These are phyloP conservation scores for Calonectria pteridis DNA, from an alignment of 2,329 filamentous ascomycete genomes.

Conservation along the genomic window DNA sequence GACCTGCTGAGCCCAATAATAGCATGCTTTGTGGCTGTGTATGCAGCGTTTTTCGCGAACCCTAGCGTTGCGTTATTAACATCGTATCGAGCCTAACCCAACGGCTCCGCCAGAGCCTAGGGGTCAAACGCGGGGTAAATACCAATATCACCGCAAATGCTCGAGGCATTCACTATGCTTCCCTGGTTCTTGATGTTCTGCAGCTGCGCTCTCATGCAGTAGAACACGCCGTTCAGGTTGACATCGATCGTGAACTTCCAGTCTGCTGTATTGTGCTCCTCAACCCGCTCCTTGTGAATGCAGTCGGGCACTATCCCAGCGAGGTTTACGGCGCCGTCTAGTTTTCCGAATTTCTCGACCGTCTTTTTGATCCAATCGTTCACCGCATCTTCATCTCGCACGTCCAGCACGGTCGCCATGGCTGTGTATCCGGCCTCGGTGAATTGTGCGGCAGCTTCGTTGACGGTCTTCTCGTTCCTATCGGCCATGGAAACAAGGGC, in stretches of 20 bases:
- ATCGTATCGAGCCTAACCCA: background rate
- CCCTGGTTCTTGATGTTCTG: background rate
- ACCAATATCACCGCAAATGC: background rate
- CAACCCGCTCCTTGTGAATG: background rate
- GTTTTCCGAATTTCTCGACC: background rate
- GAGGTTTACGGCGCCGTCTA: background rate
- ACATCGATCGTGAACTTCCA: background rate
- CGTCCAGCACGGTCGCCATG: background rate
- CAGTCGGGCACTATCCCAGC: background rate
- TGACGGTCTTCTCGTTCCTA: constrained; percentile 29
- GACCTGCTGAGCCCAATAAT: background rate
- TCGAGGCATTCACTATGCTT: background rate
- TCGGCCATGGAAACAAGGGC: constrained; percentile 34
- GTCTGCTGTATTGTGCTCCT: background rate
- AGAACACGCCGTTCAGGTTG: background rate
- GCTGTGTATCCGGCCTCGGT: background rate
- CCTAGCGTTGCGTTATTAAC: background rate
- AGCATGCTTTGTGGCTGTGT: background rate
- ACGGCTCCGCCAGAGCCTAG: background rate
- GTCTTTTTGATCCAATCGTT: background rate
- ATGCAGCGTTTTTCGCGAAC: constrained; percentile 1
- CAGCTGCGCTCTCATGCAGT: constrained; percentile 2
- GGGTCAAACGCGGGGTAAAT: background rate
- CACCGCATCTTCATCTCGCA: background rate
- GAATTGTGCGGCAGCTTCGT: background rate